phyloP scores from a whole-genome alignment of 192 early-diverging fungal species.

The Podila verticillata region DNA sequence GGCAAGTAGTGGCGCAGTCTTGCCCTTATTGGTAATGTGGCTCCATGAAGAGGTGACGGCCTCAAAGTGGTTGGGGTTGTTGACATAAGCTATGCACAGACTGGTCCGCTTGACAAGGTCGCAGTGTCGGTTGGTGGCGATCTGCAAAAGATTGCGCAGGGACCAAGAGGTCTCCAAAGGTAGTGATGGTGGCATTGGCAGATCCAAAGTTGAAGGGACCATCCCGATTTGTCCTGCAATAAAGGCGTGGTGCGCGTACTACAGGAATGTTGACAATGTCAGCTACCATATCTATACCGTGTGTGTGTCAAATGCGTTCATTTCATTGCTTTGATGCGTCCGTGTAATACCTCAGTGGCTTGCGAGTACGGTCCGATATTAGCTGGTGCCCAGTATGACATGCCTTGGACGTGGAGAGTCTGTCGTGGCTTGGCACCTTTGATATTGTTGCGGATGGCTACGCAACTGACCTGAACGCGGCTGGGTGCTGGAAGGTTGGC shows the following conservation, averaged over 20 bases:
- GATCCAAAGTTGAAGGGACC: slow-evolving; percentile 67
- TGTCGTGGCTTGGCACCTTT: slow-evolving; percentile 38
- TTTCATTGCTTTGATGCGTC: no score
- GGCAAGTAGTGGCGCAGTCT: slow-evolving; percentile 56
- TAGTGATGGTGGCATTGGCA: slow-evolving; percentile 59
- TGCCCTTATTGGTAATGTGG: slow-evolving; percentile 21
- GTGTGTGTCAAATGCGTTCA: no score
- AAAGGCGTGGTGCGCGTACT: slow-evolving; percentile 69
- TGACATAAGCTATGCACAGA: slow-evolving; percentile 71
- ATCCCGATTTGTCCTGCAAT: slow-evolving; percentile 86
- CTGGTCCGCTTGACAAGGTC: slow-evolving; percentile 49
- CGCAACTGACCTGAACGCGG: slow-evolving; percentile 73
- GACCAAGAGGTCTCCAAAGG: slow-evolving; percentile 61
- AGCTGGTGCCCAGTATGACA: slow-evolving; percentile 91
- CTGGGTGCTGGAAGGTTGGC: slow-evolving; percentile 47
- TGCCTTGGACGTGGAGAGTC: slow-evolving; percentile 83
- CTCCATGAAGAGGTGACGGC: slow-evolving; percentile 37
- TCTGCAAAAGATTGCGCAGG: slow-evolving; percentile 62
- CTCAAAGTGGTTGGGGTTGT: slow-evolving; percentile 27
- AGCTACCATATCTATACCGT: no score
- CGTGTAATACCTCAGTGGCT: slow-evolving; percentile 61
- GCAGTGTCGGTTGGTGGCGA: slow-evolving; percentile 52
- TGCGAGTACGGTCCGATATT: slow-evolving; percentile 92
- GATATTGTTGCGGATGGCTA: slow-evolving; percentile 52
- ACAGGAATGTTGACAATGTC: neutral